A percentile compares a stretch with the other conserved stretches of the same genome.
Conservation (phyloP, 352 stramenopile genomes). For the Lagenidium giganteum region DNA sequence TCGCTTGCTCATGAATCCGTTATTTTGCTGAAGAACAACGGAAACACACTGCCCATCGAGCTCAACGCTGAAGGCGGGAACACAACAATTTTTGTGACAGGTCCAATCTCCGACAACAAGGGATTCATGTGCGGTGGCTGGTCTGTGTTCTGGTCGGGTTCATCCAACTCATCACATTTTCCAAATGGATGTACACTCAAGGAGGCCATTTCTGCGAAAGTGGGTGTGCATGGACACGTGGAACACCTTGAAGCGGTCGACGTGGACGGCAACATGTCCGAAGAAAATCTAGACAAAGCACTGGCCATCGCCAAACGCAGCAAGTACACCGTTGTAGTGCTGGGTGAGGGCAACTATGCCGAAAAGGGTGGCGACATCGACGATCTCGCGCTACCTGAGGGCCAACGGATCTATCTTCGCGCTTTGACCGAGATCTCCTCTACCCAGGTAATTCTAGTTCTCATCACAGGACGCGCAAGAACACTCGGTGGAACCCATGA, state of each 20-base stretch:
- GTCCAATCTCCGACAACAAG: slow-evolving; percentile 58
- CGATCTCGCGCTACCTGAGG: slow-evolving; percentile 41
- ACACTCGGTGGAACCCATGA: slow-evolving; percentile 42
- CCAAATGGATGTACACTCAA: slow-evolving; percentile 59
- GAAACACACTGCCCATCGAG: slow-evolving; percentile 32
- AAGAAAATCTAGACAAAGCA: slow-evolving; percentile 31
- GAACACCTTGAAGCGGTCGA: slow-evolving; percentile 44
- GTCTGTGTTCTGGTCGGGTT: slow-evolving; percentile 70
- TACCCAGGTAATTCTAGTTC: slow-evolving; percentile 66
- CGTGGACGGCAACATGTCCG: slow-evolving; percentile 31
- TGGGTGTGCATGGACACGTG: slow-evolving; percentile 3
- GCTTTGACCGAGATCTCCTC: slow-evolving; percentile 38
- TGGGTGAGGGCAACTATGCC: slow-evolving; percentile 78
- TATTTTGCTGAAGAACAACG: slow-evolving; percentile 72
- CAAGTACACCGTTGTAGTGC: slow-evolving; percentile 62
- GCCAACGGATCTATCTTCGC: slow-evolving; percentile 57
- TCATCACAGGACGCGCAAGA: slow-evolving; percentile 61
- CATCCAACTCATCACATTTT: slow-evolving; percentile 47
- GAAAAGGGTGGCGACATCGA: slow-evolving; percentile 80
- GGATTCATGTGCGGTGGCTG: slow-evolving; percentile 67
- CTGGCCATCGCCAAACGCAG: slow-evolving; percentile 40
- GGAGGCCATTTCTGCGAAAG: slow-evolving; percentile 24
- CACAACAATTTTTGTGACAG: slow-evolving; percentile 52
- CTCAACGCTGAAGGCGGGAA: background rate
- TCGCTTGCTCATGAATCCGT: slow-evolving; percentile 71